Evolutionary conservation across 306 rosid species (phyloP).

Genomic region (Alnus rubra): DNA sequence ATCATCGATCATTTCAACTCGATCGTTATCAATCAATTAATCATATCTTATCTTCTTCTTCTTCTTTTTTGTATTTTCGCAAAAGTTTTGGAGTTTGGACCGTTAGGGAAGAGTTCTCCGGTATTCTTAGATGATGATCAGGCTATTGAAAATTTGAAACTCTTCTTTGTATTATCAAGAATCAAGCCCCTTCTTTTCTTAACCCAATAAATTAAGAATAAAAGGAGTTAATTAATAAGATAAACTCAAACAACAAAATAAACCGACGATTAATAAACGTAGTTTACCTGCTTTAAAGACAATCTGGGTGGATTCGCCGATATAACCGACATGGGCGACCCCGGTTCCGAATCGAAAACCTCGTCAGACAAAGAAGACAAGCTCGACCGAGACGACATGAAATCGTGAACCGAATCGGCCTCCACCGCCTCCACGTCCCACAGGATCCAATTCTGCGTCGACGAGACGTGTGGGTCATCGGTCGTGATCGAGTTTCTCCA

Average conservation of each 20-base stretch:
- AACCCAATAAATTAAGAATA: not conserved
- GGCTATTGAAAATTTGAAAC: too few relatives aligned
- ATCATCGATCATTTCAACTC: too few relatives aligned
- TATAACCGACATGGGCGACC: conserved; percentile 50
- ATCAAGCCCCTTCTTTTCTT: too few relatives aligned
- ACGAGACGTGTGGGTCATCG: conserved; percentile 48
- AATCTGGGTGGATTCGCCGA: conserved; percentile 14
- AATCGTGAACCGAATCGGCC: conserved; percentile 30
- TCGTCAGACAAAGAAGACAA: conserved; percentile 55
- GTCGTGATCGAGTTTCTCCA: conserved; percentile 81
- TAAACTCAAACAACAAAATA: not conserved
- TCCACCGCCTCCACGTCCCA: conserved; percentile 64
- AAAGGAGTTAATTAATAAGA: not conserved
- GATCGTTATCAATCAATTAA: too few relatives aligned
- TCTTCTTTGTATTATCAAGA: too few relatives aligned
- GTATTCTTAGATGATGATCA: too few relatives aligned
- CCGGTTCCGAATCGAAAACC: conserved; percentile 25
- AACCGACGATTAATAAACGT: too few relatives aligned
- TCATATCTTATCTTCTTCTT: too few relatives aligned
- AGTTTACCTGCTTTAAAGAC: conserved; percentile 12
- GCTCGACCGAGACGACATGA: conserved; percentile 28
- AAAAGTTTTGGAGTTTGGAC: too few relatives aligned
- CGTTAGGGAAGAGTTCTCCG: too few relatives aligned
- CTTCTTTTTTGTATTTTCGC: too few relatives aligned
- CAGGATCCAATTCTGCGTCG: conserved; percentile 60